Evolutionary conservation across 768 basidiomycete species (phyloP).

Genomic region (Suillus fuscotomentosus): DNA sequence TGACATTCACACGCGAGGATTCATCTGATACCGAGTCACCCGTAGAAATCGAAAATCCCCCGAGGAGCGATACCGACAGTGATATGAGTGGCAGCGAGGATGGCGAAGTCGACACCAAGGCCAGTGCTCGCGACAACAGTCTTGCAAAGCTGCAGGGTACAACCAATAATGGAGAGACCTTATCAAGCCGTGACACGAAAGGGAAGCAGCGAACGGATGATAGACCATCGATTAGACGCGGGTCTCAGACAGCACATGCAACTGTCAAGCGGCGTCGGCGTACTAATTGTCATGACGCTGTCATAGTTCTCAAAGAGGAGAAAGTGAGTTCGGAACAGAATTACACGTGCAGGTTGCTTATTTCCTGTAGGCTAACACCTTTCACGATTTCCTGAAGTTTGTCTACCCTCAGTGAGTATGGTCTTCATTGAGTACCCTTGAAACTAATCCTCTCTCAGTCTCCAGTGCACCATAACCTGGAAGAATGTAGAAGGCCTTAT

Average conservation of each 20-base stretch:
- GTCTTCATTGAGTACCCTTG: neutral
- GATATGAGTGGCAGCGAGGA: slow-evolving; percentile 32
- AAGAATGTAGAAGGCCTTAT: slow-evolving; percentile 90
- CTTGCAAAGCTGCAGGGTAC: slow-evolving; percentile 59
- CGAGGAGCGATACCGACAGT: slow-evolving; percentile 30
- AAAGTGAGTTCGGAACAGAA: slow-evolving; percentile 43
- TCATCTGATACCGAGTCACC: slow-evolving; percentile 43
- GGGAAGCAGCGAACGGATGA: slow-evolving; percentile 19
- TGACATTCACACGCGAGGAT: slow-evolving; percentile 62
- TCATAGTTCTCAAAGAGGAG: slow-evolving; percentile 90
- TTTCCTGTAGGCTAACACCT: slow-evolving; percentile 61
- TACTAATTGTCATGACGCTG: slow-evolving; percentile 65
- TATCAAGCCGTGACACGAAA: slow-evolving; percentile 22
- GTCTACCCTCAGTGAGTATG: slow-evolving; percentile 84
- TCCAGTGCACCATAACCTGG: slow-evolving; percentile 94
- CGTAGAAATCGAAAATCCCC: slow-evolving; percentile 36
- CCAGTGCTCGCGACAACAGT: slow-evolving; percentile 48
- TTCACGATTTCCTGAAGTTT: slow-evolving; percentile 92
- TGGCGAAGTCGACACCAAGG: slow-evolving; percentile 29
- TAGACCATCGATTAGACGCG: slow-evolving; percentile 7
- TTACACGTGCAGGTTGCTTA: slow-evolving; percentile 6
- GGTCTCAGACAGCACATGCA: slow-evolving; percentile 36
- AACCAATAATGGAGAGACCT: slow-evolving; percentile 1
- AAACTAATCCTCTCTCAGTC: slow-evolving; percentile 35
- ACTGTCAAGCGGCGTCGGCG: slow-evolving; percentile 42